phyloP scores from a whole-genome alignment of 371 early-diverging fungal species.

The Smittium culicis region DNA sequence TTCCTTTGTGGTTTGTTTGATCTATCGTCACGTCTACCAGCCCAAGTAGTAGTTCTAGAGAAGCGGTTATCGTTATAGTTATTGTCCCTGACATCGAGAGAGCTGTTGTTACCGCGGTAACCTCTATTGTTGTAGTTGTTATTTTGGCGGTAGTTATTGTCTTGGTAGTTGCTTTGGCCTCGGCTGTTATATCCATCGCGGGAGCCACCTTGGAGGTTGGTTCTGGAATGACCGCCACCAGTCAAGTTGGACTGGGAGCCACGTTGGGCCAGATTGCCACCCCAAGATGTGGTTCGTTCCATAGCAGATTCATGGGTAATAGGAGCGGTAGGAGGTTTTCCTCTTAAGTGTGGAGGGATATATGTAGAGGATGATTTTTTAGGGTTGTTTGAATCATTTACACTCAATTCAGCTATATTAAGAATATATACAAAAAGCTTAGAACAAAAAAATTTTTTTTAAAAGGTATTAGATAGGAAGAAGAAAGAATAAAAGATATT shows the following conservation, averaged over 20 bases:
- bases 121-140: slow-evolving; percentile 18
- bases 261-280: slow-evolving; percentile 19
- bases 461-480: background rate
- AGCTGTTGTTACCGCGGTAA: slow-evolving; percentile 4
- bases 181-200: background rate
- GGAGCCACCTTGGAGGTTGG: background rate
- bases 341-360: slow-evolving; percentile 40
- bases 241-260: slow-evolving; percentile 18
- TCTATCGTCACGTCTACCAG: slow-evolving; percentile 40
- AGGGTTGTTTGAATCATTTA: background rate
- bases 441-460: background rate
- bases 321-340: slow-evolving; percentile 20
- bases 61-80: background rate
- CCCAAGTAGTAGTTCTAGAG: slow-evolving; percentile 28
- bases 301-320: slow-evolving; percentile 20
- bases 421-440: no score
- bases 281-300: slow-evolving; percentile 33
- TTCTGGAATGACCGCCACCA: slow-evolving; percentile 15
- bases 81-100: slow-evolving; percentile 6
- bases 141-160: slow-evolving; percentile 15
- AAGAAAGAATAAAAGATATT: background rate
- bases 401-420: background rate
- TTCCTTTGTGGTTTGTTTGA: slow-evolving; percentile 33
- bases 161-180: slow-evolving; percentile 3
- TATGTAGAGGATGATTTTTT: slow-evolving; percentile 25